Evolutionary conservation across 176 grass and related monocot genomes (phyloP).

Genomic region (Carex littledalei): DNA sequence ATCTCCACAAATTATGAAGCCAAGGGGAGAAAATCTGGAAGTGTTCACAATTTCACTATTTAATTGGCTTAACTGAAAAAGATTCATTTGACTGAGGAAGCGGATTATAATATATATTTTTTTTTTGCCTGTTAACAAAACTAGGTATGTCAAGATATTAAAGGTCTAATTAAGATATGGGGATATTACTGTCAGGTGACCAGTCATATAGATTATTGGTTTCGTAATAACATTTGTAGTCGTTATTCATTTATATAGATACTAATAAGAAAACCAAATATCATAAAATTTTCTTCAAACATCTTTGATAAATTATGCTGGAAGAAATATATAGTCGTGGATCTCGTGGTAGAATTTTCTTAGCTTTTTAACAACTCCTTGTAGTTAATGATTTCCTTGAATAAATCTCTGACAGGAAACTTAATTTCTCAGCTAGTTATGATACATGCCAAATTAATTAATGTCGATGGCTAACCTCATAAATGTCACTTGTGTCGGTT

Average conservation of each 20-base stretch:
- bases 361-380: no score
- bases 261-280: background rate
- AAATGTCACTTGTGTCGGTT: background rate
- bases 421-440: background rate
- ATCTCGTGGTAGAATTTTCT: no score
- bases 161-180: background rate
- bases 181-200: background rate
- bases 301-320: no score
- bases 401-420: background rate
- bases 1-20: background rate
- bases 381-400: no score
- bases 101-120: background rate
- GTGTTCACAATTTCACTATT: background rate
- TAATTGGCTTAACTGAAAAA: background rate
- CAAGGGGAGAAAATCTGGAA: background rate
- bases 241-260: background rate
- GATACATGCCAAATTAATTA: background rate
- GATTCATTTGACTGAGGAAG: background rate
- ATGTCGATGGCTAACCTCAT: background rate
- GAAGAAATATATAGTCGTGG: no score
- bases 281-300: no score
- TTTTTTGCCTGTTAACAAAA: background rate
- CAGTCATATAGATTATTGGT: background rate
- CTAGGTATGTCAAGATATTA: background rate
- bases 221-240: background rate